Conservation (phyloP, 805 yeast species). For the Candida tibetensis region DNA sequence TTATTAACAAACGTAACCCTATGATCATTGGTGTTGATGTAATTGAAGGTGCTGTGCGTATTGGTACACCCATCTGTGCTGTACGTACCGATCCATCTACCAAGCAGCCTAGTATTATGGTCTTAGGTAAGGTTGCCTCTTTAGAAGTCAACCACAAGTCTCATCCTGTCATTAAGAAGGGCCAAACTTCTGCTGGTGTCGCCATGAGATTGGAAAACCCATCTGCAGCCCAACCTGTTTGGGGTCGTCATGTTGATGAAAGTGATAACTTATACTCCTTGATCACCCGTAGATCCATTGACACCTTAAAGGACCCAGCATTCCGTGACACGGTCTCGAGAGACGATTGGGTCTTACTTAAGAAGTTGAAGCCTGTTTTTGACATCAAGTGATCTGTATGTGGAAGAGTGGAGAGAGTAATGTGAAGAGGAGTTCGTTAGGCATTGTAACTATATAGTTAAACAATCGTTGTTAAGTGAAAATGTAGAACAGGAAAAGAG, state of each 20-base stretch:
- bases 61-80: slow-evolving; percentile 95
- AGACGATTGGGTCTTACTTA: slow-evolving; percentile 92
- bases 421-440: background rate
- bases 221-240: slow-evolving; percentile 87
- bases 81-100: slow-evolving; percentile 88
- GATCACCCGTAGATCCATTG: slow-evolving; percentile 85
- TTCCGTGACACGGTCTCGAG: slow-evolving; percentile 92
- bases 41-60: slow-evolving; percentile 79
- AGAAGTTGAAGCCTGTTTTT: slow-evolving; percentile 82
- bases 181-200: slow-evolving; percentile 96
- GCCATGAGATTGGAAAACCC: slow-evolving; percentile 97
- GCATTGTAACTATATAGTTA: background rate
- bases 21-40: slow-evolving; percentile 99
- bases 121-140: slow-evolving; percentile 88
- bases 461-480: background rate
- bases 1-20: slow-evolving; percentile 97
- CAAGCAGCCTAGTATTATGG: slow-evolving; percentile 62
- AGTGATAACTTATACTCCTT: slow-evolving; percentile 86
- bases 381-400: slow-evolving; percentile 72
- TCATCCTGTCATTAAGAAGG: slow-evolving; percentile 76
- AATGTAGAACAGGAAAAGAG: too few relatives aligned
- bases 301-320: slow-evolving; percentile 97
- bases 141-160: slow-evolving; percentile 95
- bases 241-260: slow-evolving; percentile 99
- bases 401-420: background rate